Base-by-base conservation (phyloP, 2,329 filamentous ascomycete genomes). In the Phoma sp. region DNA sequence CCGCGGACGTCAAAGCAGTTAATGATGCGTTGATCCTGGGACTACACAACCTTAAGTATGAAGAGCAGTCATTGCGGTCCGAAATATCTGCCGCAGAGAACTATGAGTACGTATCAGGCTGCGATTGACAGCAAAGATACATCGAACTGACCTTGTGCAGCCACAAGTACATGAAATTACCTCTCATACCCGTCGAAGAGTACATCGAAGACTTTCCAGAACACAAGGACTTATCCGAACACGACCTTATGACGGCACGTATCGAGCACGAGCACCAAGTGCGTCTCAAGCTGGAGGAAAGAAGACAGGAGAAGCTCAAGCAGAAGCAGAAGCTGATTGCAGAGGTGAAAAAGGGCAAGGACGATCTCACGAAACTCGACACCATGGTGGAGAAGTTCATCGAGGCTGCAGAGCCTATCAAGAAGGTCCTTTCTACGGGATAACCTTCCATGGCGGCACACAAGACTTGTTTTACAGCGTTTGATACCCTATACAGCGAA, bases 11-110 rank as follows among this genome's bases (percentile, higher is more conserved):
- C 43, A 86, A 93, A 43, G 90, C 93, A 67, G 91, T 96, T 76
- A 91, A 98, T 60, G 95, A 99, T 72, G 86, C 88, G 44, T 81
- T 99, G 57, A 93, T 98, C 72, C 82, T 99, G 33, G 90, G 96
- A 70, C 82, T 99, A 50, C 93, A 98, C 76, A 99, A 99, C 70
- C 79, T 99, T 7, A 96, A 95, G 74, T 99, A 99, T 71, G 93
- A 99, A 75, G 93, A 98, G 78, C 83, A 91, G 49, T 92, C 97
- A 75, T 79, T 99, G 49, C 86, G 90, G 60, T 90, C 90, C 43
- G 95, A 99, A 77, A 98, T 99, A 57, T 81, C 85, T 0, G 91
- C 90, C 7, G 98, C 95, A 74, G 90, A 96, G 71, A 89, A 88
- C 46, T 97, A 96, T 67, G 90, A 96, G 91, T 96, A 78, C 58